Conservation (phyloP, 2,329 filamentous ascomycete genomes). For the Amauroascus verrucosus region DNA sequence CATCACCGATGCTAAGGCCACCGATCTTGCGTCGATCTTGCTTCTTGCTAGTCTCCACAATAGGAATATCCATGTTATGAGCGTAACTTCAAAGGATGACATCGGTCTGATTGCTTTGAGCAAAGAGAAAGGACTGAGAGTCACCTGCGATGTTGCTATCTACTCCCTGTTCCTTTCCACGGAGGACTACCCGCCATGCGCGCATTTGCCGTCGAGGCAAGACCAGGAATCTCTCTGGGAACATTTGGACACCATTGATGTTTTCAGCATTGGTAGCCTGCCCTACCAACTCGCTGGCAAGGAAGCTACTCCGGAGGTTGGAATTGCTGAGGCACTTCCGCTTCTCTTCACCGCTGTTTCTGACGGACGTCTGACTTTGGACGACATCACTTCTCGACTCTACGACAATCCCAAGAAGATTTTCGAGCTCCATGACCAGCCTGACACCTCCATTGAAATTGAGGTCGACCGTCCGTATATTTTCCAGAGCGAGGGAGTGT, state of each 20-base stretch:
- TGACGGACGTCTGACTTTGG: conserved; percentile 61
- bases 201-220: conserved; percentile 53
- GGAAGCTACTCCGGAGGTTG: conserved; percentile 50
- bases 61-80: conserved; percentile 69
- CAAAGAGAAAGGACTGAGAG: conserved; percentile 70
- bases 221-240: conserved; percentile 69
- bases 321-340: conserved; percentile 63
- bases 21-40: conserved; percentile 69
- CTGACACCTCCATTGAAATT: conserved; percentile 61
- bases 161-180: conserved; percentile 67
- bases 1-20: conserved; percentile 69
- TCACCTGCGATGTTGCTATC: conserved; percentile 73
- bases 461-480: conserved; percentile 64
- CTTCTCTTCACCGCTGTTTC: conserved; percentile 65
- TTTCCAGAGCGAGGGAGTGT: conserved; percentile 42
- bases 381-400: conserved; percentile 60
- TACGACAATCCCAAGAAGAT: conserved; percentile 72
- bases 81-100: conserved; percentile 70
- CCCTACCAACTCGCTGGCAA: conserved; percentile 62
- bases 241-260: conserved; percentile 60
- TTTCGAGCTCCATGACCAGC: conserved; percentile 71
- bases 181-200: conserved; percentile 57
- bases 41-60: conserved; percentile 67
- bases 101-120: conserved; percentile 65
- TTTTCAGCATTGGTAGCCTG: conserved; percentile 68